Conservation (phyloP, 805 yeast genomes). For the Dipodascus geniculatus region DNA sequence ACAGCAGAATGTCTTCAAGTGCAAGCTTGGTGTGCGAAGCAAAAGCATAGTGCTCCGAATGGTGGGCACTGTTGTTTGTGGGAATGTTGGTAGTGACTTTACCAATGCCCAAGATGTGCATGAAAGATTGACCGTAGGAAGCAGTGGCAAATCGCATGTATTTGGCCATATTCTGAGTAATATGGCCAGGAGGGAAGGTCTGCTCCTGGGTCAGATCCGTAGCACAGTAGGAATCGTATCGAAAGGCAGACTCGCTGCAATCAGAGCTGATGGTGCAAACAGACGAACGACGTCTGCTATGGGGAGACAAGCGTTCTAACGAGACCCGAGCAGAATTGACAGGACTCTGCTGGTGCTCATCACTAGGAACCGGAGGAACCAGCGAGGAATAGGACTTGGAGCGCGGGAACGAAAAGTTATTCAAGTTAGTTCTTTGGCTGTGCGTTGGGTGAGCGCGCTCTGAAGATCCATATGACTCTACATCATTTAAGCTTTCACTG, state of each 20-base stretch:
- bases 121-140: slow-evolving; percentile 25
- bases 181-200: slow-evolving; percentile 19
- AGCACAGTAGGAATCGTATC: background rate
- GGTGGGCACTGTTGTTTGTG: slow-evolving; percentile 16
- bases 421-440: background rate
- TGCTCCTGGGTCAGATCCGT: slow-evolving; percentile 10
- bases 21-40: slow-evolving; percentile 22
- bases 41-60: slow-evolving; percentile 24
- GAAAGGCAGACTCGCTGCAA: background rate
- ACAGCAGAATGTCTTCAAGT: slow-evolving; percentile 21
- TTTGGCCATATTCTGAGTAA: slow-evolving; percentile 21
- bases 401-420: background rate
- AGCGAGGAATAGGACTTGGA: background rate
- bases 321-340: background rate
- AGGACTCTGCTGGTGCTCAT: background rate
- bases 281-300: background rate
- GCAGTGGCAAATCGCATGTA: slow-evolving; percentile 25
- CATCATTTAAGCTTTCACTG: background rate
- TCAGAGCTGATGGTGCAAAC: background rate
- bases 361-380: background rate
- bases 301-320: background rate
- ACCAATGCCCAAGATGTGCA: slow-evolving; percentile 22
- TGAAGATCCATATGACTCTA: background rate
- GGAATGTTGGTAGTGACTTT: slow-evolving; percentile 15
- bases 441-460: background rate